Evolutionary conservation across 2,329 filamentous ascomycete genomes (phyloP), one percentile per base, ranked within the genome.

Genomic region (Aspergillus tanneri): DNA sequence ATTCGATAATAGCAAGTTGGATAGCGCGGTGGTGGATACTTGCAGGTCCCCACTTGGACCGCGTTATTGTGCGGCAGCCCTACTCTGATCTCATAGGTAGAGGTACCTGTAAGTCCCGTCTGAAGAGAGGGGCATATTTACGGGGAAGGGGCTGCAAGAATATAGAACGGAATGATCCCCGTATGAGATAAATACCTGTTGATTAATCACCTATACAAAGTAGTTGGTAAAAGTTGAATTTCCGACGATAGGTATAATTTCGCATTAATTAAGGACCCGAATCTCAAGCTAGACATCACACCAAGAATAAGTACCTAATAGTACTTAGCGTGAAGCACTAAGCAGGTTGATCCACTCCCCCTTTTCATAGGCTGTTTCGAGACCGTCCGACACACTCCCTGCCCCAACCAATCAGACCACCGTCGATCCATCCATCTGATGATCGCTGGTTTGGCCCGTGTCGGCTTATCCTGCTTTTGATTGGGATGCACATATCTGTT

Each of bases 371-470:
- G 32, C 49, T 42, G 49, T 53, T 53, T 50, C 42, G 47, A 50
- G 30, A 28, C 41, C 41, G 23, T 24, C 41, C 28, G 41, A 43
- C 30, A 3, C 30, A 22, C 30, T 43, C 21, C 40, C 19, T 16
- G 32, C 10, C 47, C 37, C 11, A 43, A 19, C 54, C 54, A 56
- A 56, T 50, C 46, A 54, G 45, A 37, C 41, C 38, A 43, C 42
- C 42, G 52, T 56, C 54, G 54, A 56, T 56, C 54, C 30, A 18
- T 18, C 30, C 30, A 18, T 34, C 30, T 52, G 51, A 56, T 54
- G 54, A 56, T 56, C 54, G 45, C 45, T 52, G 23, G 47, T 43
- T 48, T 54, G 43, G 53, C 51, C 52, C 52, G 52, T 54, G 54
- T 36, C 30, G n/a, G 27, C 11, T 3, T 34, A 10, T 18, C 2